Base-by-base conservation (phyloP, 2,329 filamentous ascomycete species). In the Neopestalotiopsis clavispora region DNA sequence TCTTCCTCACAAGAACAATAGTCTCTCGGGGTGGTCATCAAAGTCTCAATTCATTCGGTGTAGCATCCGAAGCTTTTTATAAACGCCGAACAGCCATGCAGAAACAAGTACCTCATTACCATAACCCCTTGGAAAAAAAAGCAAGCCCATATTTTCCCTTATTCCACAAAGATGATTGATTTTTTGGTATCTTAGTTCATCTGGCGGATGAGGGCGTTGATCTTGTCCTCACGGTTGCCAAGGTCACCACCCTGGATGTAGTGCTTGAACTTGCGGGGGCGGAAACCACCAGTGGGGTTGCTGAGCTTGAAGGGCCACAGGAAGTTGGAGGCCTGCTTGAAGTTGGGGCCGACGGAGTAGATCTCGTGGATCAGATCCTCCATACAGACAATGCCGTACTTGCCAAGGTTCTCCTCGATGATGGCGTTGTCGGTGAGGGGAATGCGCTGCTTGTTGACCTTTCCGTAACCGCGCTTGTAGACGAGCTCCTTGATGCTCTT, bases 391-490 rank as follows among this genome's bases (percentile, higher is more conserved):
- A 99, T 98, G 84, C 95, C 96, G 87, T 94, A 97, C 90, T 98
- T 94, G 87, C 95, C 95, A 77, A 99, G 93, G 87, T 90, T 91
- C 87, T 95, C 91, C 91, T 99, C 96, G 75, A 99, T 94, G 84
- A 99, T 92, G 83, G 94, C 87, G 89, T 99, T 98, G 90, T 99
- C 95, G 78, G 95, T 98, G 73, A 99, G 90, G 75, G 96, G 90
- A 82, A 97, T 89, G 80, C 96, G 95, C 89, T 98, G 95, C 92
- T 97, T 97, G 89, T 98, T 90, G 84, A 98, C 87, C 91, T 98
- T 99, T 83, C 95, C 96, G 85, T 99, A 98, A 80, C 96, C 96
- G 79, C 96, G 95, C 94, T 98, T 99, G 92, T 99, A 99, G 89
- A 99, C 86, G 82, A 99, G 94, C 89, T 99, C 96, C 85, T 97